phyloP scores from a whole-genome alignment of 2,329 filamentous ascomycete genomes.

The Escovopsis sp. region DNA sequence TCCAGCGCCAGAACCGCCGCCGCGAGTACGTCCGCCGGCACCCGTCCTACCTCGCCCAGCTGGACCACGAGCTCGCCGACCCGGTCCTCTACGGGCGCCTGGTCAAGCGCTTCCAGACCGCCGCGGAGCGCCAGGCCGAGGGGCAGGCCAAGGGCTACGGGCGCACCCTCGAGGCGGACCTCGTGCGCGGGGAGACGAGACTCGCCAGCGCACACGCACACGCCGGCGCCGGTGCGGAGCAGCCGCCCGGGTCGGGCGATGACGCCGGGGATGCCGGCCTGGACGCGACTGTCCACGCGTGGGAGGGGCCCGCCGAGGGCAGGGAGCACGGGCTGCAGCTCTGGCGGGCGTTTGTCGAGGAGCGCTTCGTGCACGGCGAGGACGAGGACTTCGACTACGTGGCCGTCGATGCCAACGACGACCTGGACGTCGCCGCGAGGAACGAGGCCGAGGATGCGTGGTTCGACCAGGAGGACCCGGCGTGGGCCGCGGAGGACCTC shows the following conservation, averaged over 20 bases:
- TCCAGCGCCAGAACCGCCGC: slow-evolving; percentile 59
- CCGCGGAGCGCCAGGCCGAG: slow-evolving; percentile 58
- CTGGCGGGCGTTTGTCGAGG: slow-evolving; percentile 59
- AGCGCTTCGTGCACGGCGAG: slow-evolving; percentile 59
- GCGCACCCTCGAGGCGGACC: slow-evolving; percentile 61
- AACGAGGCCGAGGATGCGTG: slow-evolving; percentile 58
- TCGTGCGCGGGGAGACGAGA: slow-evolving; percentile 63
- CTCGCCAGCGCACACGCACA: slow-evolving; percentile 34
- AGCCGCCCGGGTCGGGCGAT: not conserved
- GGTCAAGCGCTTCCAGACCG: slow-evolving; percentile 61
- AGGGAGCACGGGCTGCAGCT: slow-evolving; percentile 52
- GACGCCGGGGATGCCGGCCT: not conserved
- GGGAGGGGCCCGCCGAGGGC: slow-evolving; percentile 15
- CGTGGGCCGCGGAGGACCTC: slow-evolving; percentile 33
- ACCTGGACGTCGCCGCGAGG: slow-evolving; percentile 48
- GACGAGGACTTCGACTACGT: slow-evolving; percentile 71
- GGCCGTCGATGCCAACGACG: slow-evolving; percentile 55
- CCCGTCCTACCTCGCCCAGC: slow-evolving; percentile 51
- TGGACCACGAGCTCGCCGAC: slow-evolving; percentile 47
- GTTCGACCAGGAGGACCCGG: slow-evolving; percentile 66
- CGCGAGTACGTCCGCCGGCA: slow-evolving; percentile 61
- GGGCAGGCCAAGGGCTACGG: slow-evolving; percentile 64
- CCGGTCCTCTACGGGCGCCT: slow-evolving; percentile 72
- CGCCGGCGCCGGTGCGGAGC: slow-evolving; percentile 19
- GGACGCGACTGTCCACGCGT: slow-evolving; percentile 8